Evolutionary conservation across 164 flowering plant species (phyloP), one percentile per base, ranked within the genome.

Genomic region (Sextonia rubra): DNA sequence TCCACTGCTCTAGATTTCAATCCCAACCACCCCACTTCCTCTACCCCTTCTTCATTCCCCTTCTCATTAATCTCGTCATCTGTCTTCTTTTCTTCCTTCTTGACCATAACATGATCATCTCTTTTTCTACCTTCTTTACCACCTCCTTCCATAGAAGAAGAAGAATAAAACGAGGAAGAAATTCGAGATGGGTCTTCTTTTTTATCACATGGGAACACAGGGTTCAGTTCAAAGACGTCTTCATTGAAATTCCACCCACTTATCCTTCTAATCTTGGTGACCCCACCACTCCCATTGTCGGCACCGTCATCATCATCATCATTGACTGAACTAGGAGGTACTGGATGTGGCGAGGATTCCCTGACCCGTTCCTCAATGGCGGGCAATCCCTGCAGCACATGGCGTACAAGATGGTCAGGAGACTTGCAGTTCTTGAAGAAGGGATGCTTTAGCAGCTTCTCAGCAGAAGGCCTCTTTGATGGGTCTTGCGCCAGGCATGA

Each of bases 241-340:
- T 86, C 86, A 49, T 89, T 86, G 73, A 94, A 91, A 58, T 90
- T 91, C 98, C 97, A 92, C 60, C 97, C 97, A 74, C 97, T 91
- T 8, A 92, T 88, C 82, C 97, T 91, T 67, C 97, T 83, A 3
- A 80, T 75, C 69, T 87, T 90, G 20, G n/a, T 64, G 30, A 69
- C 61, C 15, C 62, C 74, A 0, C 69, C 70, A 1, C 82, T 85
- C 0, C 78, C 87, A 0, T 77, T 86, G 3, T 73, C 84, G 0
- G 72, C 85, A 1, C 69, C 64, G 0, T 73, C 85, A 1, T 71
- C 64, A 68, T 52, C 74, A 20, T 64, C 64, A 6, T 23, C 55
- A 4, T 49, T n/a, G 23, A 49, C 47, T 0, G 18, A 22, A 17
- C 20, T 23, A 2, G 25, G 12, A 12, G 58, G 49, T 2, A 20